Conservation (phyloP, 805 yeast genomes). For the Wickerhamiella nectarea region DNA sequence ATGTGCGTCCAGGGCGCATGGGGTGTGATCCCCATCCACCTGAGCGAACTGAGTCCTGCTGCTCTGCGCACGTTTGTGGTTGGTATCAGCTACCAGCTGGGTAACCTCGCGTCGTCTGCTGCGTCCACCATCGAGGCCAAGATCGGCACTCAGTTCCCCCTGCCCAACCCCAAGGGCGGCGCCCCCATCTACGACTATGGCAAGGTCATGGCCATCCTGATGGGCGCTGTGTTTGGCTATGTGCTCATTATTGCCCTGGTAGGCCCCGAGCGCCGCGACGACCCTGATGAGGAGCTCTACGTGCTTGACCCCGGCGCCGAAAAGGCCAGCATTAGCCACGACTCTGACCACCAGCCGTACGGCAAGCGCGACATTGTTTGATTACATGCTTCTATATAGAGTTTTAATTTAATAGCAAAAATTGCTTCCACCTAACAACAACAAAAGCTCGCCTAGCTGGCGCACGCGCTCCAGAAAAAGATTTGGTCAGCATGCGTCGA, state of each 20-base stretch:
- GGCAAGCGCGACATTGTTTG: background rate
- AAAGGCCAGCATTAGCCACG: conserved; percentile 1
- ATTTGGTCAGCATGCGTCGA: conserved; percentile 4
- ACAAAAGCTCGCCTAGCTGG: too few relatives aligned
- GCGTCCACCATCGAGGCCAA: conserved; percentile 56
- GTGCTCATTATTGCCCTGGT: conserved; percentile 34
- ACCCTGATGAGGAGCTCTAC: background rate
- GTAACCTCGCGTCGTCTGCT: conserved; percentile 60
- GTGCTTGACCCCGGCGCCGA: background rate
- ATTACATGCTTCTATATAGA: too few relatives aligned
- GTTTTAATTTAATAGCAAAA: background rate
- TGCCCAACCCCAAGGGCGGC: conserved; percentile 27
- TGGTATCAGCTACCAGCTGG: conserved; percentile 56
- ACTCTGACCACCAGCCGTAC: background rate
- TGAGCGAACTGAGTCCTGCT: conserved; percentile 53
- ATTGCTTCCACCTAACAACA: too few relatives aligned
- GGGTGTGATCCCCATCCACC: conserved; percentile 57
- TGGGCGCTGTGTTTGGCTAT: conserved; percentile 49
- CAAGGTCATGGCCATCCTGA: conserved; percentile 56
- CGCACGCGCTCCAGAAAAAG: too few relatives aligned
- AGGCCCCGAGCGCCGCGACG: conserved; percentile 38
- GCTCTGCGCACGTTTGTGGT: conserved; percentile 47
- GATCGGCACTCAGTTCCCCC: conserved; percentile 48
- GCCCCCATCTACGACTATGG: conserved; percentile 39
- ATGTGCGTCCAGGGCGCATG: conserved; percentile 59